These are phyloP conservation scores for Silene latifolia DNA, from an alignment of 148 eudicot species.

Conservation along the genomic window DNA sequence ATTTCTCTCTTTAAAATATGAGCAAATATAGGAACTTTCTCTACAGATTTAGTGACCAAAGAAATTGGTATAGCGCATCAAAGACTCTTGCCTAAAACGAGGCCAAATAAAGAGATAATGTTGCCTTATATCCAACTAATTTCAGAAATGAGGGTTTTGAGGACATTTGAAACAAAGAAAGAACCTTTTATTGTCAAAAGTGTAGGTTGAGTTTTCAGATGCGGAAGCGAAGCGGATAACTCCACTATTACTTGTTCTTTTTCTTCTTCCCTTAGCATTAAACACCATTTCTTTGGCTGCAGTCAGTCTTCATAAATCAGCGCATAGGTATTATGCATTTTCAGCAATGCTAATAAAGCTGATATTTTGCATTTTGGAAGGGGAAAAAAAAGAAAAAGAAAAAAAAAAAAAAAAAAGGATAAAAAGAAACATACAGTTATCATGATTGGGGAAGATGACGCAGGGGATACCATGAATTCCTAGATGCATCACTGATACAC, in stretches of 20 bases:
- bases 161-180: too few species aligned
- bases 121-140: neutral
- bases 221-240: constrained; percentile 28
- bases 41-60: too few species aligned
- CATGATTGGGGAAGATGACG: neutral
- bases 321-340: too few species aligned
- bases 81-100: too few species aligned
- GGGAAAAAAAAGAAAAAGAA: too few species aligned
- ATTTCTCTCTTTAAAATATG: too few species aligned
- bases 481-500: neutral
- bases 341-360: too few species aligned
- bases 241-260: neutral
- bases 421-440: neutral
- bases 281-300: constrained; percentile 20
- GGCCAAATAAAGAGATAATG: neutral
- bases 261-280: constrained; percentile 17
- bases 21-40: too few species aligned
- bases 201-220: constrained; percentile 29
- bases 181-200: too few species aligned
- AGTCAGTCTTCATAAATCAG: neutral
- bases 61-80: too few species aligned
- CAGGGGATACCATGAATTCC: constrained; percentile 14
- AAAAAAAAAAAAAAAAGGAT: neutral
- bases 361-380: too few species aligned
- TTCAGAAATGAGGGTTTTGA: too few species aligned